Evolutionary conservation across 1,284 basidiomycete genomes (phyloP), one percentile per base, ranked within the genome.

Genomic region (Puccinia sorghi): DNA sequence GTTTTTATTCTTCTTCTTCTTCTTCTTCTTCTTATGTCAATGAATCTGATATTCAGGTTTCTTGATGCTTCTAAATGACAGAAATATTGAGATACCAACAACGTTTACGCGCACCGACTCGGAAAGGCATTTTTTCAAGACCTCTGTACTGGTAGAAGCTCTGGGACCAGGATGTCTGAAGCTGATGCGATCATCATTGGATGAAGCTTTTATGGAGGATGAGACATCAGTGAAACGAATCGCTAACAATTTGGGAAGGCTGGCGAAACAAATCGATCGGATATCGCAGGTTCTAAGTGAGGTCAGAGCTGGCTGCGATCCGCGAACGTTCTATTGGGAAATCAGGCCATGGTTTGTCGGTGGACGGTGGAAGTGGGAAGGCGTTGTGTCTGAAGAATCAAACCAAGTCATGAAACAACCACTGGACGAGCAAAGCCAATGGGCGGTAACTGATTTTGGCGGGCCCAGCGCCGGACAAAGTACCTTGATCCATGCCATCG

Each of bases 331-430:
- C 82, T 97, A 94, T 85, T 88, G 91, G 84, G 86, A 89, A 50
- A 90, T 98, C 80, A 88, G 95, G 15, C 95, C 94, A 0, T 98
- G 95, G 94, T 93, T 98, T 86, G 88, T 90, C 32, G 95, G 94
- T 4, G 89, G 89, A 15, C 88, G 88, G 64, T 99, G 95, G 94
- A 83, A 88, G 8, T 97, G 93, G 82, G 90, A 94, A 80, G 93
- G 93, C 0, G 85, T 92, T 3, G 88, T 90, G 20, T 20, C 87
- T 56, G 32, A 71, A 11, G 48, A 20, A 22, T 27, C 17, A 87
- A n/a, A 86, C 85, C 11, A 27, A 83, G 86, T 66, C 20, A 39
- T 90, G 90, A 1, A 20, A 39, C 32, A 39, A 61, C 32, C 37
- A 39, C 6, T 39, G 3, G 57, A 39, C 0, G 48, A 70, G 0